A percentile compares a stretch with the other conserved stretches of the same genome.
phyloP scores from a whole-genome alignment of 1,284 basidiomycete species.

The Sporisorium sorghi region DNA sequence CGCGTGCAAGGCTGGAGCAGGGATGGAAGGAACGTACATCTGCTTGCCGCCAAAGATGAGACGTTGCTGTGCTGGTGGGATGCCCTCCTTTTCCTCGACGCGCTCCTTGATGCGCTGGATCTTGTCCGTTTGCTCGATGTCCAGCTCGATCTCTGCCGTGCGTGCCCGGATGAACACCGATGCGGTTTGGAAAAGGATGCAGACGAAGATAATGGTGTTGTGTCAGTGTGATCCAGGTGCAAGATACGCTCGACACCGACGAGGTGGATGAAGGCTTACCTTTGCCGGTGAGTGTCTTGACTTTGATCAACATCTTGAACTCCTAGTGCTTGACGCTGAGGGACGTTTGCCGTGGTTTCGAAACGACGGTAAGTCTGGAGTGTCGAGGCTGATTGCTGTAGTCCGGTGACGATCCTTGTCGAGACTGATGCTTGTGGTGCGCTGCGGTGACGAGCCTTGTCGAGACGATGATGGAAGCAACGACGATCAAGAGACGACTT shows the following conservation, averaged over 20 bases:
- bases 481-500: background rate
- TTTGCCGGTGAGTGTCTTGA: conserved; percentile 89
- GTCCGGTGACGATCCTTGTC: background rate
- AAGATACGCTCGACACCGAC: background rate
- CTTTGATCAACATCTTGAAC: conserved; percentile 66
- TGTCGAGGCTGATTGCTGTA: background rate
- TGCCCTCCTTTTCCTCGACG: conserved; percentile 98
- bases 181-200: background rate
- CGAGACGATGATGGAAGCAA: background rate
- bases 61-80: conserved; percentile 95
- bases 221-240: background rate
- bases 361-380: too few relatives aligned
- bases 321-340: background rate
- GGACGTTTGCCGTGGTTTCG: too few relatives aligned
- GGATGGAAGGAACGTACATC: conserved; percentile 78
- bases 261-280: conserved; percentile 72
- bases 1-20: background rate
- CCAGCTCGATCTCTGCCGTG: conserved; percentile 83
- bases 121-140: conserved; percentile 93
- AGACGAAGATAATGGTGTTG: too few relatives aligned
- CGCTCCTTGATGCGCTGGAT: conserved; percentile 96
- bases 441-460: background rate
- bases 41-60: conserved; percentile 94
- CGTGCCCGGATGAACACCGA: background rate
- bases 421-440: conserved; percentile 5